Percentiles rank a stretch among this genome's conserved stretches.
Evolutionary conservation across 129 eudicot genomes (phyloP).

Genomic region (Helianthus tuberosus): DNA sequence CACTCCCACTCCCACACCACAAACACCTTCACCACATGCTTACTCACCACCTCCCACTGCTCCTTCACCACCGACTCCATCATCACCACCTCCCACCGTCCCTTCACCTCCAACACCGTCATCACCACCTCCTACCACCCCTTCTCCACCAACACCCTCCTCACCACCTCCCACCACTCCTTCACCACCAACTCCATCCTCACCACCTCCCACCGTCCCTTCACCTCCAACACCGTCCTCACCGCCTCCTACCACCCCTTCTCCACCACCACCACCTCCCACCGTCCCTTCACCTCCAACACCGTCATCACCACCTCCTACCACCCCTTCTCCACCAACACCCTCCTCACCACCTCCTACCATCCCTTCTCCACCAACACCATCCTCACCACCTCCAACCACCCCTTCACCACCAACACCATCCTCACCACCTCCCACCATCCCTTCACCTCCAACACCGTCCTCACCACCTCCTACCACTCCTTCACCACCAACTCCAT

Average conservation of each 20-base stretch:
- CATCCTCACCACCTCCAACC: neutral
- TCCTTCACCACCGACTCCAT: neutral
- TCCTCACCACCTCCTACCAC: slow-evolving; percentile 6
- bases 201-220: slow-evolving; percentile 3
- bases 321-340: too few relatives aligned
- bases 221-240: slow-evolving; percentile 27
- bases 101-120: neutral
- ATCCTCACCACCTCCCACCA: neutral
- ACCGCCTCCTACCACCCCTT: too few relatives aligned
- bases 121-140: neutral
- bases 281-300: too few relatives aligned
- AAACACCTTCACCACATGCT: neutral
- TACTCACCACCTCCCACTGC: neutral
- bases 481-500: neutral
- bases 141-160: too few relatives aligned
- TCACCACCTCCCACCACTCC: neutral
- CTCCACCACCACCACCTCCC: slow-evolving; percentile 17
- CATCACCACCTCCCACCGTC: slow-evolving; percentile 28
- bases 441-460: neutral
- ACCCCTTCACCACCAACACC: neutral
- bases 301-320: too few relatives aligned
- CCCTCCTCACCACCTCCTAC: too few relatives aligned
- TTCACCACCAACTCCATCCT: neutral
- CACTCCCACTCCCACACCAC: neutral
- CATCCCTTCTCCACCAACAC: too few relatives aligned